phyloP scores from a whole-genome alignment of 2,329 filamentous ascomycete genomes.

The Mariannaea elegans region DNA sequence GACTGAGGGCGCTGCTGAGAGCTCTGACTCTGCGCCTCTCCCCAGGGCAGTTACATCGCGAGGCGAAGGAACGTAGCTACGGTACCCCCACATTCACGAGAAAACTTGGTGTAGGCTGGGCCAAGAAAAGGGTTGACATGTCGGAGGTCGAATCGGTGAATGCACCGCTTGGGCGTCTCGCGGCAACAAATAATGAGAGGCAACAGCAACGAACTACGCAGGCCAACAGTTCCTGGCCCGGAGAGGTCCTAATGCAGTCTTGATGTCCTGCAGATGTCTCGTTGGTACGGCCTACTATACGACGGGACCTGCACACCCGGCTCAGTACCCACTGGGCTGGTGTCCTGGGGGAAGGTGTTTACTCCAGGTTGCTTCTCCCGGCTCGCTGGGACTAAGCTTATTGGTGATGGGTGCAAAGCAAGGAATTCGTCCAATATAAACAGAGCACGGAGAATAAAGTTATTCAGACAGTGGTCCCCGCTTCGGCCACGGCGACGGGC shows the following conservation, averaged over 20 bases:
- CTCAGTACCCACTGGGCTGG: conserved; percentile 1
- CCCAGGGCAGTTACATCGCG: conserved; percentile 16
- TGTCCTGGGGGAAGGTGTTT: neutral
- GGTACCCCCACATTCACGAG: conserved; percentile 17
- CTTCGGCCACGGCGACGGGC: conserved; percentile 11
- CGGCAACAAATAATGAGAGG: neutral
- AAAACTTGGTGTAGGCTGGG: conserved; percentile 1
- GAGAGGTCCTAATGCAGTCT: conserved; percentile 30
- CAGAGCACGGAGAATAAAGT: neutral
- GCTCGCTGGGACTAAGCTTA: conserved; percentile 1
- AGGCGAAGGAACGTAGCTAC: conserved; percentile 6
- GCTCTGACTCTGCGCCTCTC: neutral
- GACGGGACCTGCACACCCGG: neutral
- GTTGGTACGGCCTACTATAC: conserved; percentile 4
- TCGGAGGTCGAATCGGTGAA: conserved; percentile 8
- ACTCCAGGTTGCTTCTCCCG: conserved; percentile 1
- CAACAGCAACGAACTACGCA: conserved; percentile 9
- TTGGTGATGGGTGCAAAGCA: no score
- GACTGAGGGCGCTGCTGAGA: conserved; percentile 19
- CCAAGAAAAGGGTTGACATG: conserved; percentile 11
- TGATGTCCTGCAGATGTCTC: conserved; percentile 35
- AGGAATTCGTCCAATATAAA: no score
- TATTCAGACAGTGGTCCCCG: neutral
- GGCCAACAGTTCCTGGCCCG: conserved; percentile 3
- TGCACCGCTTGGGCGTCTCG: conserved; percentile 8